phyloP scores from a whole-genome alignment of 2,329 filamentous ascomycete species.

The Monosporascus sp. region DNA sequence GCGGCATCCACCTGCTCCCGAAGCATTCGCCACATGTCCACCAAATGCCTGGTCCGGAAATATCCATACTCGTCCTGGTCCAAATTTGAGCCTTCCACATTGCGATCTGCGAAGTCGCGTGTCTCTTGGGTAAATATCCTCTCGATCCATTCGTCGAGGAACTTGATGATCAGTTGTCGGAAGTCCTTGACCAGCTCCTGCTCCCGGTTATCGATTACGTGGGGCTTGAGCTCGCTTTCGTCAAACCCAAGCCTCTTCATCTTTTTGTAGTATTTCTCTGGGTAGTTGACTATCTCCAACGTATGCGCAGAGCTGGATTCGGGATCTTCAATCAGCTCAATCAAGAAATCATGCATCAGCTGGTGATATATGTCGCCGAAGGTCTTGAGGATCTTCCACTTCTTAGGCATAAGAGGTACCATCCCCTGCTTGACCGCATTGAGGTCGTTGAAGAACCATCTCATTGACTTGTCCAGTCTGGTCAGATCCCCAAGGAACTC shows the following conservation, averaged over 20 bases:
- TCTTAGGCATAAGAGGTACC: constrained; percentile 85
- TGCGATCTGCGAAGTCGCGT: constrained; percentile 73
- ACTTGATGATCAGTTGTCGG: constrained; percentile 88
- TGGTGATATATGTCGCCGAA: constrained; percentile 89
- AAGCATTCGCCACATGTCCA: constrained; percentile 97
- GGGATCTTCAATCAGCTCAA: constrained; percentile 76
- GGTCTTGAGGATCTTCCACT: constrained; percentile 91
- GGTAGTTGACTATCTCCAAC: constrained; percentile 89
- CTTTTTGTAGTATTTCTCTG: constrained; percentile 91
- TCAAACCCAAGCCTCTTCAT: constrained; percentile 85
- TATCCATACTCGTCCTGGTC: constrained; percentile 85
- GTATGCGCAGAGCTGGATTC: constrained; percentile 82
- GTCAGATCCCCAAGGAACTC: constrained; percentile 79
- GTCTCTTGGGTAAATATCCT: constrained; percentile 80
- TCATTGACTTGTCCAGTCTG: constrained; percentile 77
- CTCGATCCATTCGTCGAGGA: constrained; percentile 96
- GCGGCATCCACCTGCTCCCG: constrained; percentile 86
- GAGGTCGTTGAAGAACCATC: constrained; percentile 97
- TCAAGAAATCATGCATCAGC: constrained; percentile 91
- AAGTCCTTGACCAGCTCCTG: constrained; percentile 89
- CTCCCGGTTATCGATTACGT: constrained; percentile 86
- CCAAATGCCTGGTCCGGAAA: constrained; percentile 85
- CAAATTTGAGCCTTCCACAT: constrained; percentile 66
- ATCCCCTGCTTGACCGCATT: constrained; percentile 93
- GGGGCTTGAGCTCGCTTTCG: constrained; percentile 70